A percentile compares a stretch with the other conserved stretches of the same genome.
Evolutionary conservation across 805 yeast genomes (phyloP).

Genomic region (Cyberlindnera mrakii): DNA sequence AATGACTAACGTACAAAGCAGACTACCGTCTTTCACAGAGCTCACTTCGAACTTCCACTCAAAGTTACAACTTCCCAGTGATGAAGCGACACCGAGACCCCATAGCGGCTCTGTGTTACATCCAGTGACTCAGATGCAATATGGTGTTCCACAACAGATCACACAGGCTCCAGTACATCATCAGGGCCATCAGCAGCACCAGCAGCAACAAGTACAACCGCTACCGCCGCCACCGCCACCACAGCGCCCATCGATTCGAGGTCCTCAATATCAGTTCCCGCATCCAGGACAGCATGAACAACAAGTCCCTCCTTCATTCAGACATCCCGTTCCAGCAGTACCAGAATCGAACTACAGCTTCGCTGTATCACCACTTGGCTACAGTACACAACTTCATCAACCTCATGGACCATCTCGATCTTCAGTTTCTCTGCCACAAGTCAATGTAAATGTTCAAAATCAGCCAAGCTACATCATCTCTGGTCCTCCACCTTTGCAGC

Average conservation of each 20-base stretch:
- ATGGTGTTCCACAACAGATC: background rate
- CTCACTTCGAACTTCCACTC: conserved; percentile 15
- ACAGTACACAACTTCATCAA: background rate
- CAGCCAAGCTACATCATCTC: too few relatives aligned
- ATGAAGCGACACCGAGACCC: background rate
- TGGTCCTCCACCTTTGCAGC: background rate
- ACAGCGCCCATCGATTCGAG: too few relatives aligned
- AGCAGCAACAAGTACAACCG: background rate
- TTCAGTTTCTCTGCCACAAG: background rate
- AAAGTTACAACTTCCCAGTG: background rate
- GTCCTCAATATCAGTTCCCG: background rate
- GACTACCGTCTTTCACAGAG: conserved; percentile 23
- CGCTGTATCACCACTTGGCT: background rate
- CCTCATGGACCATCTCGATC: background rate
- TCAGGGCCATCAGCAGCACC: background rate
- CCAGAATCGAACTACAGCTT: conserved; percentile 1
- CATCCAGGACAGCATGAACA: background rate
- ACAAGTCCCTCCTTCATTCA: background rate
- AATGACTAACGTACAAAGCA: conserved; percentile 12
- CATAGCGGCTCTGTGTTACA: too few relatives aligned
- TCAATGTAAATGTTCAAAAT: too few relatives aligned
- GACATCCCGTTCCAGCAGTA: background rate
- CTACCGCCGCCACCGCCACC: too few relatives aligned
- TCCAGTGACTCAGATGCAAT: too few relatives aligned
- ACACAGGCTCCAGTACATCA: conserved; percentile 3